Base-by-base conservation (phyloP, 148 eudicot species). In the Pharnaceum exiguum region DNA sequence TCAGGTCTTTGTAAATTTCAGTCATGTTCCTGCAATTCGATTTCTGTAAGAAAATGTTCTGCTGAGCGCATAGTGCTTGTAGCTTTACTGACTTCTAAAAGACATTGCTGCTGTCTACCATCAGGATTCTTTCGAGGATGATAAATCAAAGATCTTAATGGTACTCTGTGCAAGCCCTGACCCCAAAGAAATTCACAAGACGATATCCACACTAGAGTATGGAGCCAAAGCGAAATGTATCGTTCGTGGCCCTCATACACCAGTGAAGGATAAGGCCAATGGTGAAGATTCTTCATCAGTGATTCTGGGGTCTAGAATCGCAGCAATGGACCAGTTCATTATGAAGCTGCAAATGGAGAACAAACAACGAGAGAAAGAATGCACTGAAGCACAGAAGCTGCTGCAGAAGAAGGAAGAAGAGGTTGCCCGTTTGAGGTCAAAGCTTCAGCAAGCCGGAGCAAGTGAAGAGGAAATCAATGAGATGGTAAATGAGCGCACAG, bases 191-290 rank as follows among this genome's bases (percentile, higher is more conserved):
- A 68, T 86, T 74, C 99, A 94, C 66, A 94, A 94, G 58, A 89
- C 96, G 7, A 82, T 94, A 19, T 74, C 87, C 5, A 94, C 99
- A 11, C 75, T 94, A 5, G 99, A 94, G 70, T 94, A 94, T 65
- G 99, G 99, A 10, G 99, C 99, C 3, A 94, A 94, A 63, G 99
- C 99, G 31, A 94, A 94, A 57, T 94, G 99, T 47, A 94, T 94
- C 4, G 78, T 94, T 11, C 86, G 96, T 38, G 99, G 96, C 3
- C 95, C 96, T 32, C 88, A 79, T 48, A 81, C 89, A 10, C 91
- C 96, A 12, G 43, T 67, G 15, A 84, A 81, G 55, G 96, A 75
- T 21, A 84, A 75, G 57, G 29, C 45, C 40, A 74, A 60, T 12
- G 70, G 60, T n/a, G 96, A 87, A 60, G 93, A 82, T 67, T 81